Conservation (phyloP, 163 green algal species). For the Scenedesmus sp. region DNA sequence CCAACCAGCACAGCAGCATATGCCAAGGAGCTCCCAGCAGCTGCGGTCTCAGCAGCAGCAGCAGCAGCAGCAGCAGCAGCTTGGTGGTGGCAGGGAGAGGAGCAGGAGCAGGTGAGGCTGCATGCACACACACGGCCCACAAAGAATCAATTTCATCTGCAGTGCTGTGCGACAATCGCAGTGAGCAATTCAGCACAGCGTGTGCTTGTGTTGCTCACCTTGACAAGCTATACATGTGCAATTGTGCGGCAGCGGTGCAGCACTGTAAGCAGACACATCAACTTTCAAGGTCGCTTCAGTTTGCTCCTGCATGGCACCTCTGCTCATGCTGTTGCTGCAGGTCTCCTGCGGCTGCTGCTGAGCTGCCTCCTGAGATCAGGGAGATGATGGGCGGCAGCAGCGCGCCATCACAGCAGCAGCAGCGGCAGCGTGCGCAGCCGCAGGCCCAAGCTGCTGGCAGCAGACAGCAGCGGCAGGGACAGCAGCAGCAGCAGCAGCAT, state of each 20-base stretch:
- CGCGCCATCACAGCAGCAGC: neutral
- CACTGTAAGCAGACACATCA: too few species aligned
- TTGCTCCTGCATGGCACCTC: neutral
- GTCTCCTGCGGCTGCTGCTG: neutral
- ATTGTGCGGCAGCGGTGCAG: too few species aligned
- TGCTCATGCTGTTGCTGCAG: neutral
- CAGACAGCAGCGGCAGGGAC: slow-evolving; percentile 1
- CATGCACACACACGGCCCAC: neutral
- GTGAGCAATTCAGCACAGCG: neutral
- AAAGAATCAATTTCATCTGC: too few species aligned
- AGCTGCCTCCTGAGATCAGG: slow-evolving; percentile 9
- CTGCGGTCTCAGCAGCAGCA: neutral
- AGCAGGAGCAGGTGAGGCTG: neutral
- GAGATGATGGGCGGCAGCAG: neutral
- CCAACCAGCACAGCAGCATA: neutral
- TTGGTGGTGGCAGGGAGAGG: neutral
- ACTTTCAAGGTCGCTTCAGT: too few species aligned
- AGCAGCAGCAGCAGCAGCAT: neutral
- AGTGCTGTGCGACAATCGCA: too few species aligned
- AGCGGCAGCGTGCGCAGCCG: neutral
- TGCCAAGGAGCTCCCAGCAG: neutral
- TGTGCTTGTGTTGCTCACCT: too few species aligned
- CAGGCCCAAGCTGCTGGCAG: neutral
- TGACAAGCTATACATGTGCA: too few species aligned
- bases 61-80: neutral